Base-by-base conservation (phyloP, 345 rosid species). In the Sapria himalayana region DNA sequence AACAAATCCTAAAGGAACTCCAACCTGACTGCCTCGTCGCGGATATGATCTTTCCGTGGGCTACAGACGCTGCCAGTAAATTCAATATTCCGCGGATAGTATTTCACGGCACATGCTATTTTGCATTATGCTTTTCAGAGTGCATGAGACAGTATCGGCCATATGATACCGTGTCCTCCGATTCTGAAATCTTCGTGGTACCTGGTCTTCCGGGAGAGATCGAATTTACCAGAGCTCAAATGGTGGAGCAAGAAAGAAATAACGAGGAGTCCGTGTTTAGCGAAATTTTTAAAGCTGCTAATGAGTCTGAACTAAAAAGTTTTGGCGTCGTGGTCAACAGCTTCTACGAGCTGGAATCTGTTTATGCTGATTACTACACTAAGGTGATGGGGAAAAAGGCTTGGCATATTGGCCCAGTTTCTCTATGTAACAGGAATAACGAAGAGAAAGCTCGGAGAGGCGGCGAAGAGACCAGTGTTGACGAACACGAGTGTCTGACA, bases 311-410 rank as follows among this genome's bases (percentile, higher is more conserved):
- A 41, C 1, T 31, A 4, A 46, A 16, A 22, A 67, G 89, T 65
- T 76, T 38, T 17, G 92, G 89, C 12, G 71, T 72, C 9, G 15
- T 79, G 43, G 47, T 76, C 41, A 84, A 79, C 53, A 78, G 78
- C 47, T 73, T 79, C 61, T 65, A 73, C 2, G 81, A 82, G 68
- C 84, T 82, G 2, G 86, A 82, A 41, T 64, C 68, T 0, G 60
- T 25, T 33, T 76, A 73, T 14, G 61, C 65, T 0, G 81, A 73
- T 22, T 46, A 50, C 21, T 71, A 54, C 41, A 54, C 49, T 52
- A 57, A 57, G 0, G 50, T 29, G 33, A 39, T 67, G 10, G 72
- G 69, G 4, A 62, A 56, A 40, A 61, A 46, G n/a, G 64, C 85
- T 10, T 72, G 89, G 81, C 35, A 43, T 36, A 43, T 79, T 0